Percentiles rank a stretch among this genome's conserved stretches.
These are phyloP conservation scores for Leptodermis oblonga DNA, from an alignment of 257 asterid species.

Conservation along the genomic window DNA sequence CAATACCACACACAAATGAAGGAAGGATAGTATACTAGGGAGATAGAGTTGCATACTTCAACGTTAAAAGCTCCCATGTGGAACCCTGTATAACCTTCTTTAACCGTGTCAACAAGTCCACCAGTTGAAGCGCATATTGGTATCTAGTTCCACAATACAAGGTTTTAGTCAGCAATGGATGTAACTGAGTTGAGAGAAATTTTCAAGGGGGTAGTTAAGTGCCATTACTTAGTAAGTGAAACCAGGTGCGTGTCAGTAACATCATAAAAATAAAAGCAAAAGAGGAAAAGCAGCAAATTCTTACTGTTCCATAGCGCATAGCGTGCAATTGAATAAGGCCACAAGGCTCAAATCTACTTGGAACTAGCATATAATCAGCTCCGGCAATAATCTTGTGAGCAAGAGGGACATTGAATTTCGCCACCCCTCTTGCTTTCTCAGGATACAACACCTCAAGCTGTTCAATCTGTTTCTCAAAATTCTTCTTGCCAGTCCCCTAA, in stretches of 20 bases:
- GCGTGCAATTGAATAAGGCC: constrained; percentile 98
- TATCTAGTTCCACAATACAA: constrained; percentile 34
- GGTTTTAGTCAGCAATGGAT: constrained; percentile 13
- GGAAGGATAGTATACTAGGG: background rate
- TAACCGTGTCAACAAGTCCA: constrained; percentile 93
- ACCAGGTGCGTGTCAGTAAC: background rate
- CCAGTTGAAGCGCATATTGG: constrained; percentile 95
- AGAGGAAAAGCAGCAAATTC: constrained; percentile 16
- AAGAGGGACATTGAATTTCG: constrained; percentile 79
- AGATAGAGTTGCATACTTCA: constrained; percentile 39
- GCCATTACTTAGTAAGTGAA: background rate
- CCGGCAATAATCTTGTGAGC: constrained; percentile 93
- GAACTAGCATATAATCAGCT: constrained; percentile 78
- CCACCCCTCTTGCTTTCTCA: constrained; percentile 76
- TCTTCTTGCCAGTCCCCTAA: constrained; percentile 93
- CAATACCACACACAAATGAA: background rate
- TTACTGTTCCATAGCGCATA: constrained; percentile 97
- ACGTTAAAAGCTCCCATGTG: constrained; percentile 92
- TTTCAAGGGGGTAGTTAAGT: background rate
- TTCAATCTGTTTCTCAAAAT: constrained; percentile 70
- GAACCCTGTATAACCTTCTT: constrained; percentile 87
- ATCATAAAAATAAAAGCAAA: constrained; percentile 14
- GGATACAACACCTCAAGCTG: constrained; percentile 89
- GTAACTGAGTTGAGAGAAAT: background rate
- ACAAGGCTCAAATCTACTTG: constrained; percentile 97